Conservation (phyloP, 2,329 filamentous ascomycete genomes). For the Curvularia verruculosa region DNA sequence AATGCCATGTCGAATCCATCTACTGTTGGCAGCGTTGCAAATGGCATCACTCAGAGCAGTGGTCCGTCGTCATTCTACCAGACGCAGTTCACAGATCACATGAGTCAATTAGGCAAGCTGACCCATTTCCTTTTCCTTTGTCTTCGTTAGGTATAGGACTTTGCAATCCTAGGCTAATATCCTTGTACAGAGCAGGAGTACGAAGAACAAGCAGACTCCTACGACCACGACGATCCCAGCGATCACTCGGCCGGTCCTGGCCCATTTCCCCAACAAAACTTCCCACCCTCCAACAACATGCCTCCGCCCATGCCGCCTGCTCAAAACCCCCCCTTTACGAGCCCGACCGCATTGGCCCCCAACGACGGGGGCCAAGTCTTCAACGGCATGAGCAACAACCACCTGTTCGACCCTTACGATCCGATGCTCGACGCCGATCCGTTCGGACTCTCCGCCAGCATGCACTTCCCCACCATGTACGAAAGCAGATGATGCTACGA, state of each 20-base stretch:
- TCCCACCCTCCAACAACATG: constrained; percentile 56
- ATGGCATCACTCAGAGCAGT: constrained; percentile 46
- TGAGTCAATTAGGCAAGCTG: constrained; percentile 92
- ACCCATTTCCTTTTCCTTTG: constrained; percentile 58
- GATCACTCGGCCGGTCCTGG: constrained; percentile 72
- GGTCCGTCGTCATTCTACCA: constrained; percentile 71
- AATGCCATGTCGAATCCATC: constrained; percentile 48
- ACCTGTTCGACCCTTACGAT: constrained; percentile 74
- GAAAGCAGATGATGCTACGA: constrained; percentile 47
- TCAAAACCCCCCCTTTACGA: constrained; percentile 46
- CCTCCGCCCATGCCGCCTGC: constrained; percentile 47
- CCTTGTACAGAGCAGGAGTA: constrained; percentile 91
- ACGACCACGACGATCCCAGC: constrained; percentile 75
- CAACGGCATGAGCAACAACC: constrained; percentile 56
- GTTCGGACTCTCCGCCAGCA: constrained; percentile 89
- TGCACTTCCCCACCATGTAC: constrained; percentile 88
- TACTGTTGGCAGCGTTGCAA: constrained; percentile 44
- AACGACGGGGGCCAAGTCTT: constrained; percentile 48
- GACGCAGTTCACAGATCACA: constrained; percentile 89
- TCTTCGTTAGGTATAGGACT: constrained; percentile 59
- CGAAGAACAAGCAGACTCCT: constrained; percentile 85
- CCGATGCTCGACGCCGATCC: constrained; percentile 91
- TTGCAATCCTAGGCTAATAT: constrained; percentile 72
- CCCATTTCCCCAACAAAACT: constrained; percentile 64
- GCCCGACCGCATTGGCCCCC: constrained; percentile 40